Percentiles rank a stretch among this genome's conserved stretches.
phyloP scores from a whole-genome alignment of 345 rosid genomes.

The Noccaea caerulescens region DNA sequence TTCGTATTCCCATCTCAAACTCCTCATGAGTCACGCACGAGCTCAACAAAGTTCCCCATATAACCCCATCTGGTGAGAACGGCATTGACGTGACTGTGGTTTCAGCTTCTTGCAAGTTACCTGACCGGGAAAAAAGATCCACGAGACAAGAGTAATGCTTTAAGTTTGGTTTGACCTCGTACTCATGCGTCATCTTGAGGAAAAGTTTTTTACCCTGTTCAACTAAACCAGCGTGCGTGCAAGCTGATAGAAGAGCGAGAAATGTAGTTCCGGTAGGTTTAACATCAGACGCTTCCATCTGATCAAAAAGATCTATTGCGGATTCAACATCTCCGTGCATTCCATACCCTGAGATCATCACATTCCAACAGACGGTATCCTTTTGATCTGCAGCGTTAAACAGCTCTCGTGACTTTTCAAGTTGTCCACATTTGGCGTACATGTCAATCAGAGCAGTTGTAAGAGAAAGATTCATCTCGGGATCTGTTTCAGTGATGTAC shows the following conservation, averaged over 20 bases:
- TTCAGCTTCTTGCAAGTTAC: slow-evolving; percentile 66
- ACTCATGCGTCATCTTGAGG: slow-evolving; percentile 54
- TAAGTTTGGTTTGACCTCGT: slow-evolving; percentile 55
- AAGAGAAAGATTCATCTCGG: slow-evolving; percentile 57
- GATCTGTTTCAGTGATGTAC: slow-evolving; percentile 52
- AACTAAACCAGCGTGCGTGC: slow-evolving; percentile 65
- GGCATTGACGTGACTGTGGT: slow-evolving; percentile 65
- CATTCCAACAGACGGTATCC: slow-evolving; percentile 68
- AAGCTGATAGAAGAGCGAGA: slow-evolving; percentile 70
- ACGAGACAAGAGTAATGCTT: slow-evolving; percentile 75
- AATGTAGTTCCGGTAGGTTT: slow-evolving; percentile 66
- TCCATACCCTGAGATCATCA: slow-evolving; percentile 71
- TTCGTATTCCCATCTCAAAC: slow-evolving; percentile 58
- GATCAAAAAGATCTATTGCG: slow-evolving; percentile 53
- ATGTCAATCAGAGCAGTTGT: slow-evolving; percentile 65
- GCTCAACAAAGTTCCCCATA: slow-evolving; percentile 72
- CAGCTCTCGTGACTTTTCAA: slow-evolving; percentile 56
- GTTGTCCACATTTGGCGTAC: slow-evolving; percentile 76
- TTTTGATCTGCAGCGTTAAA: slow-evolving; percentile 53
- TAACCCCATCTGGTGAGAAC: slow-evolving; percentile 57
- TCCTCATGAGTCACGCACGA: slow-evolving; percentile 59
- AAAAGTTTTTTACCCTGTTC: slow-evolving; percentile 60
- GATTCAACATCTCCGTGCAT: slow-evolving; percentile 63
- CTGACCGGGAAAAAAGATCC: slow-evolving; percentile 73
- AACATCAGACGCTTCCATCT: slow-evolving; percentile 58